Evolutionary conservation across 2,329 filamentous ascomycete species (phyloP), one percentile per base, ranked within the genome.

Genomic region (Colletotrichum liaoningense): DNA sequence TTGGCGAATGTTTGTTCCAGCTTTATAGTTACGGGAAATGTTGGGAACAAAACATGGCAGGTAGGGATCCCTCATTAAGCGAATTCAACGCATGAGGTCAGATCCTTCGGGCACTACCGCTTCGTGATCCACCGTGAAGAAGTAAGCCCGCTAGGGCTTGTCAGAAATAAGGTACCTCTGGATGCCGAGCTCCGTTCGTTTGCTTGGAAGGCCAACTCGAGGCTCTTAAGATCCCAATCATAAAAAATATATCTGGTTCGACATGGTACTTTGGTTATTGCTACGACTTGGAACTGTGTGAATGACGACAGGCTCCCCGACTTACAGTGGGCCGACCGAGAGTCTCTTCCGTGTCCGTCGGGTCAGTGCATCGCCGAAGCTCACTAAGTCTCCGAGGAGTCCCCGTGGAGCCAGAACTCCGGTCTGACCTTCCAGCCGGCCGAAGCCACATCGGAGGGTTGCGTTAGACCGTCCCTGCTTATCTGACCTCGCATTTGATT

Each of bases 41-140:
- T 62, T 22, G 46, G 42, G 28, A 6, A 19, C 2, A 22, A 54
- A 35, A 35, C 33, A 35, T 35, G 33, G 58, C 33, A 12, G n/a
- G 28, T 16, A 19, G 30, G 46, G 52, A 30, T 33, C n/a, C 46
- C 16, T 63, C 42, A 35, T 54, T 12, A n/a, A 30, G 28, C 28
- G 60, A 63, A 63, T 12, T 33, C n/a, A 28, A 19, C 42, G 42
- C 46, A 52, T 49, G 46, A 19, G 28, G 33, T 19, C 46, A 26
- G 46, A 54, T 54, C 60, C 60, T 63, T 54, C 24, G n/a, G 46
- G 28, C 12, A 26, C n/a, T 7, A 26, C n/a, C 59, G 58, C 58
- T 8, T 46, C 19, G 28, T 49, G 26, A 54, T 33, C 60, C 28
- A 54, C 46, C 16, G 3, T 16, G 12, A 14, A 8, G 8, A 12